These are phyloP conservation scores for Brassica rapa DNA, from an alignment of 345 rosid species.

Conservation along the genomic window DNA sequence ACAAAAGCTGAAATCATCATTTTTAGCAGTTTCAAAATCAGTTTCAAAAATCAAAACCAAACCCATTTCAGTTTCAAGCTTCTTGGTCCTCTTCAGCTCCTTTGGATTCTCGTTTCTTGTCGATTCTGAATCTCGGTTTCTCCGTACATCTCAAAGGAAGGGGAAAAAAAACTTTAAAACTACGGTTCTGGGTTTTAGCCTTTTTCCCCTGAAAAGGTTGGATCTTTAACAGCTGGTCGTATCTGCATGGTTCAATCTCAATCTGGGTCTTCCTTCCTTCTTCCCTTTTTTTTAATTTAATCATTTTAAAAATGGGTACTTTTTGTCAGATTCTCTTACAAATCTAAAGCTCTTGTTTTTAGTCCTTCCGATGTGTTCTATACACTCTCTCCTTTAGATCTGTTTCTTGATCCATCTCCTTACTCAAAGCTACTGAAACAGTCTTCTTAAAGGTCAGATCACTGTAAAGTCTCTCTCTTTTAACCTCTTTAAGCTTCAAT, in stretches of 20 bases:
- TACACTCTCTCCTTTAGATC: slow-evolving; percentile 61
- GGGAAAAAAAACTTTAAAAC: slow-evolving; percentile 21
- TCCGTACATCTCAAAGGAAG: slow-evolving; percentile 27
- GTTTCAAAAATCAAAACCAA: slow-evolving; percentile 40
- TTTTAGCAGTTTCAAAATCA: no score
- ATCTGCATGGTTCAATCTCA: slow-evolving; percentile 53
- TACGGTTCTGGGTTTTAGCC: slow-evolving; percentile 8
- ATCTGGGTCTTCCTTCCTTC: slow-evolving; percentile 42
- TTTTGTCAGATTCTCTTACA: slow-evolving; percentile 64
- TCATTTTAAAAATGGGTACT: slow-evolving; percentile 46
- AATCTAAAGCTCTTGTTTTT: slow-evolving; percentile 42
- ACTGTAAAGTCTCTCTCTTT: slow-evolving; percentile 21
- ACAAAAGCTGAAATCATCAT: background rate
- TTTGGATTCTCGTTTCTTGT: slow-evolving; percentile 11
- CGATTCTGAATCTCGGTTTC: slow-evolving; percentile 29
- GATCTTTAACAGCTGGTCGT: slow-evolving; percentile 40
- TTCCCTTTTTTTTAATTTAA: slow-evolving; percentile 35
- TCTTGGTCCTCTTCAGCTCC: slow-evolving; percentile 13
- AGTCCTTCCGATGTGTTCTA: slow-evolving; percentile 62
- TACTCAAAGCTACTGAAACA: slow-evolving; percentile 41
- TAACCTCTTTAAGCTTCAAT: slow-evolving; percentile 9
- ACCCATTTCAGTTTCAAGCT: slow-evolving; percentile 40
- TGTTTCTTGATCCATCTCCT: slow-evolving; percentile 64
- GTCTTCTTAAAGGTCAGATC: slow-evolving; percentile 63
- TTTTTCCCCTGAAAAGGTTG: slow-evolving; percentile 14